Evolutionary conservation across 352 stramenopile species (phyloP).

Genomic region (Globisporangium orthogonon): DNA sequence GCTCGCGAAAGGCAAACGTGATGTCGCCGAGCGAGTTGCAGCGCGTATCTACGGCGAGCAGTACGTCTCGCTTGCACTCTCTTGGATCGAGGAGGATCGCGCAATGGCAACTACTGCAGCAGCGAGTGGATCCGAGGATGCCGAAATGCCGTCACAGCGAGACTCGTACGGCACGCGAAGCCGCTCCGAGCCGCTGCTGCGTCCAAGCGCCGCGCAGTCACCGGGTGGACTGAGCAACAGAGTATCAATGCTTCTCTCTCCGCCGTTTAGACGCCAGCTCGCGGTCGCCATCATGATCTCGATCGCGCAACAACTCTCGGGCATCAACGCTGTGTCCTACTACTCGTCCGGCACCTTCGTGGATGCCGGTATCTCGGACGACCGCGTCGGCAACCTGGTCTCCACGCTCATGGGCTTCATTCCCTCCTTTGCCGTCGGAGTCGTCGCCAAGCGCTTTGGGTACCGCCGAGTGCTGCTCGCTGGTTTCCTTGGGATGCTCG

Average conservation of each 20-base stretch:
- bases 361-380: conserved; percentile 30
- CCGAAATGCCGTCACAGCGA: neutral
- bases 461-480: conserved; percentile 1
- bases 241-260: conserved; percentile 23
- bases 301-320: conserved; percentile 42
- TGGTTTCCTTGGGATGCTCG: conserved; percentile 22
- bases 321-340: conserved; percentile 52
- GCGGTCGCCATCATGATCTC: conserved; percentile 33
- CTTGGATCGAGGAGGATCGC: conserved; percentile 18
- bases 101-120: neutral
- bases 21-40: conserved; percentile 20
- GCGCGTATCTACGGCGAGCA: conserved; percentile 23
- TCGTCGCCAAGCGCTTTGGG: neutral
- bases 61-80: conserved; percentile 21
- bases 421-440: neutral
- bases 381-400: conserved; percentile 33
- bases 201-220: neutral
- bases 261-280: conserved; percentile 32
- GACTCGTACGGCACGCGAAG: neutral
- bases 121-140: neutral
- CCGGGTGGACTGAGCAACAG: neutral
- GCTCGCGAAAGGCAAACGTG: conserved; percentile 23
- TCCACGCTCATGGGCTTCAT: neutral
- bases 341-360: conserved; percentile 41
- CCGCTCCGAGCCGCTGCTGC: conserved; percentile 1